Base-by-base conservation (phyloP, 83 land plant species). In the Thuja plicata region DNA sequence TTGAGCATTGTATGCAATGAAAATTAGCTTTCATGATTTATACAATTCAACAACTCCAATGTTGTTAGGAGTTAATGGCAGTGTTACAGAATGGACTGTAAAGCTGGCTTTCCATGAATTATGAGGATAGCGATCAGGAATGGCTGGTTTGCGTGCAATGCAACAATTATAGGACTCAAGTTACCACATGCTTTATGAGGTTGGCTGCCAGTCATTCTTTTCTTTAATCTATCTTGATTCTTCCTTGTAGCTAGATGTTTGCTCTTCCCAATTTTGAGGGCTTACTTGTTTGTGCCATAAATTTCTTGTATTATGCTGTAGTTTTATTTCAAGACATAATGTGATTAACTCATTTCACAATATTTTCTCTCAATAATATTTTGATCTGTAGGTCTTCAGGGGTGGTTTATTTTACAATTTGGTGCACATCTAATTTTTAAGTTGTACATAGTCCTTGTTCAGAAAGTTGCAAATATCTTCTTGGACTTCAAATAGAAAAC, bases 121-220 rank as follows among this genome's bases (percentile, higher is more conserved):
- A n/a, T 83, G 55, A 48, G 85, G 85, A 83, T 83, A n/a, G 35
- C 17, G 37, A 27, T 40, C 35, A 41, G 54, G 85, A 46, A 83
- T 83, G 85, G 85, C 16, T 83, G 54, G 54, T 45, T 83, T 83
- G 85, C 34, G 46, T 82, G 85, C 54, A 83, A 46, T 34, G 35
- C 55, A 46, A 12, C 55, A 52, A 41, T 74, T 74, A 83, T 83
- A 83, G 85, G 85, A 83, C 55, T 45, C 24, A 83, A 83, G 17
- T 83, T 30, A 11, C 46, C 55, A 83, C 85, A 83, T 83, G 85
- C 55, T 83, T 83, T 8, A 83, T 83, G 85, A 83, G 85, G 54
- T 83, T 83, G 55, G 85, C 54, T 83, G 55, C 34, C 35, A 83
- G 85, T 83, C 85, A 83, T 83, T 83, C 55, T 46, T 83, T 83